phyloP scores from a whole-genome alignment of 371 early-diverging fungal genomes.

The Mortierella sp. region DNA sequence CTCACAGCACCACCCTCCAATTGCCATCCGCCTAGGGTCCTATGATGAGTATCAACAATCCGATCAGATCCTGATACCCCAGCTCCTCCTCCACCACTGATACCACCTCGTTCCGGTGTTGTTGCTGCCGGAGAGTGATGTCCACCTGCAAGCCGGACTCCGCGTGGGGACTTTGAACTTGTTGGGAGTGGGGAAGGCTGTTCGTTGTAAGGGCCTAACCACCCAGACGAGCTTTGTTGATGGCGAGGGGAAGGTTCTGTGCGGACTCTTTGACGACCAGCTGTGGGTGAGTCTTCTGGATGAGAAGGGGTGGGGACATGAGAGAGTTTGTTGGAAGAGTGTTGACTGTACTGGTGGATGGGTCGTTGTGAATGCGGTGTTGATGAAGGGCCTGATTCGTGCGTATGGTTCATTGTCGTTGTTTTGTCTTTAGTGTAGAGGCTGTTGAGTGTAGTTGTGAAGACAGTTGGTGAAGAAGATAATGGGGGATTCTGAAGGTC shows the following conservation, averaged over 20 bases:
- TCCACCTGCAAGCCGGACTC: constrained; percentile 13
- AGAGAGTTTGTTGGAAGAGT: constrained; percentile 19
- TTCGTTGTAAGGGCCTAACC: constrained; percentile 55
- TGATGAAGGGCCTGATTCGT: constrained; percentile 31
- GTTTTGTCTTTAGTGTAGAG: background rate
- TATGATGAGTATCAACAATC: constrained; percentile 28
- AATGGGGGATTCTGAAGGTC: background rate
- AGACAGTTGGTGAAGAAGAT: background rate
- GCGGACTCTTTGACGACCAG: constrained; percentile 45
- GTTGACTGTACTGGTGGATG: constrained; percentile 14
- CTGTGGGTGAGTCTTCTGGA: constrained; percentile 28
- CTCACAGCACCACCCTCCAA: constrained; percentile 27
- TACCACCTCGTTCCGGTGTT: constrained; percentile 13
- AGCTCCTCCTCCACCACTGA: constrained; percentile 10
- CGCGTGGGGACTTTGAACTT: constrained; percentile 29
- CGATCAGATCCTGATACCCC: constrained; percentile 25
- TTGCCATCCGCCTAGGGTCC: constrained; percentile 31
- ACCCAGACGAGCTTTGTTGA: constrained; percentile 41
- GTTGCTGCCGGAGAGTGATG: constrained; percentile 15
- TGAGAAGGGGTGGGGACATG: constrained; percentile 4
- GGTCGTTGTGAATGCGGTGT: constrained; percentile 28
- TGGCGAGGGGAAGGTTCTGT: constrained; percentile 49
- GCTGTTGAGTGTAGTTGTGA: background rate
- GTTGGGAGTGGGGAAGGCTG: constrained; percentile 27
- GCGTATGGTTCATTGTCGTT: constrained; percentile 23